Percentiles rank a stretch among this genome's conserved stretches.
phyloP scores from a whole-genome alignment of 2,329 filamentous ascomycete genomes.

The Ramularia collo-cygni region DNA sequence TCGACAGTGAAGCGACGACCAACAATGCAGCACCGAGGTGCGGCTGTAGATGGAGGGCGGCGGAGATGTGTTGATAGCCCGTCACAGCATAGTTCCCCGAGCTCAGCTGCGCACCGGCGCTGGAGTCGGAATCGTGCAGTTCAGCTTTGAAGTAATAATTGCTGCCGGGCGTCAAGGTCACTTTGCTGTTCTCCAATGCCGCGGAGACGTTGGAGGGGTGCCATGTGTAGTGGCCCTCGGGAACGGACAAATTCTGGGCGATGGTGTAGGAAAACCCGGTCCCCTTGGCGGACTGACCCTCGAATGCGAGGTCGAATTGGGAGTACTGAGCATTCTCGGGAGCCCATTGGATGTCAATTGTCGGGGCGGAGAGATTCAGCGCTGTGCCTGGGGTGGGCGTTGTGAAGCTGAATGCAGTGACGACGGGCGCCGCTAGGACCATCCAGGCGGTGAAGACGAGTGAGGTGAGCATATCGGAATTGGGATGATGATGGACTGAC shows the following conservation, averaged over 20 bases:
- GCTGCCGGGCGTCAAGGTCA: neutral
- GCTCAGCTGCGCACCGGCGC: neutral
- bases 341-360: constrained; percentile 1
- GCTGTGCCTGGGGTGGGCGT: neutral
- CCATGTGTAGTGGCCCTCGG: neutral
- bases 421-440: neutral
- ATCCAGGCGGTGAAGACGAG: too few species aligned
- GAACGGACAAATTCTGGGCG: neutral
- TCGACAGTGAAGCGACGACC: neutral
- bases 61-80: neutral
- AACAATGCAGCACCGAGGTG: neutral
- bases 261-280: neutral
- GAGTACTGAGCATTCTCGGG: neutral
- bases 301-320: neutral
- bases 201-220: neutral
- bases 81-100: constrained; percentile 1
- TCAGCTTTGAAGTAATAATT: neutral
- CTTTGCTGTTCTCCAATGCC: neutral
- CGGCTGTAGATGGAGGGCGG: neutral
- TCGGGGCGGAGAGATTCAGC: constrained; percentile 1
- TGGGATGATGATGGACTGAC: too few species aligned
- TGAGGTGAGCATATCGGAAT: too few species aligned
- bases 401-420: neutral
- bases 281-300: neutral
- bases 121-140: neutral